Evolutionary conservation across 495 filamentous ascomycete genomes (phyloP).

Genomic region (Monascus purpureus): DNA sequence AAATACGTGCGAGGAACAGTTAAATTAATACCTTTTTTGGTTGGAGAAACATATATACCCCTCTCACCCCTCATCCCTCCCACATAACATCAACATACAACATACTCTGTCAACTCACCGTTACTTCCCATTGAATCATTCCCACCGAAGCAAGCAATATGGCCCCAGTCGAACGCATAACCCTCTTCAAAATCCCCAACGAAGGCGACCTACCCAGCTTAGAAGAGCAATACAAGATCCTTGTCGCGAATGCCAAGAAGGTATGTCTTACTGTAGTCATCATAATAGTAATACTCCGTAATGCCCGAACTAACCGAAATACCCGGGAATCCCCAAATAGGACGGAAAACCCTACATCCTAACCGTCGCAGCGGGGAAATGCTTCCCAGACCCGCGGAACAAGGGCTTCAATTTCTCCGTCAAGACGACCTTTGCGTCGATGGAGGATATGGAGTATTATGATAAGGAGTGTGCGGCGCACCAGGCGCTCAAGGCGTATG

Average conservation of each 20-base stretch:
- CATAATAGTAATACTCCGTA: neutral
- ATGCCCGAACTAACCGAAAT: neutral
- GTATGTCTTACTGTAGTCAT: slow-evolving; percentile 11
- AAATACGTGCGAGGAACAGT: too few species aligned
- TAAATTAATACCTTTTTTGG: too few species aligned
- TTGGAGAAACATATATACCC: too few species aligned
- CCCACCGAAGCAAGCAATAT: too few species aligned
- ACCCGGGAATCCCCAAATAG: slow-evolving; percentile 16
- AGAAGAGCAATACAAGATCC: slow-evolving; percentile 34
- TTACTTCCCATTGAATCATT: too few species aligned
- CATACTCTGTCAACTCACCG: neutral
- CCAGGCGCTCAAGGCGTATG: slow-evolving; percentile 39
- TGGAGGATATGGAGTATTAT: slow-evolving; percentile 61
- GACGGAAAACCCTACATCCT: slow-evolving; percentile 56
- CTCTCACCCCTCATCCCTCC: neutral
- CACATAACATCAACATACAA: neutral
- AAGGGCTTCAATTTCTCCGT: slow-evolving; percentile 51
- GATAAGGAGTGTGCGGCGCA: slow-evolving; percentile 52
- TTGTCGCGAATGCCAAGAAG: slow-evolving; percentile 38
- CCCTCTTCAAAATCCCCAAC: slow-evolving; percentile 46
- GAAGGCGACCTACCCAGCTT: slow-evolving; percentile 27
- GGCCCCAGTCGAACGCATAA: slow-evolving; percentile 40
- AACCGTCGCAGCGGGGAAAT: slow-evolving; percentile 24
- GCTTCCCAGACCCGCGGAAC: slow-evolving; percentile 38
- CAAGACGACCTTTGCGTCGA: slow-evolving; percentile 41